Conservation (phyloP, 2,329 filamentous ascomycete genomes). For the Pseudogymnoascus sp. region DNA sequence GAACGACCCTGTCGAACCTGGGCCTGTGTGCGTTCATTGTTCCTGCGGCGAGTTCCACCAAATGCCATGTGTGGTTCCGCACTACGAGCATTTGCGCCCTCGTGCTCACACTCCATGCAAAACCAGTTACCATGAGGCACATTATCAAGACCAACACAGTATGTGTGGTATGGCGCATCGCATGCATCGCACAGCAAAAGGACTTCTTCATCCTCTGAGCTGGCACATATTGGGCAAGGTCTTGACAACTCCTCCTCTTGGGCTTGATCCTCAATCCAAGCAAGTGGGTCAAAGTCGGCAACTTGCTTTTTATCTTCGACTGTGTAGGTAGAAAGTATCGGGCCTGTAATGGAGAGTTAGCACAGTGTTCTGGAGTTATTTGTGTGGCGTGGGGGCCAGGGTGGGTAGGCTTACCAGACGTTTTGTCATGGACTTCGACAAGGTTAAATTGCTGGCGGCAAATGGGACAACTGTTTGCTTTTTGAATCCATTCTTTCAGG, state of each 20-base stretch:
- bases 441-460: slow-evolving; percentile 87
- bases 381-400: slow-evolving; percentile 11
- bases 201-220: slow-evolving; percentile 71
- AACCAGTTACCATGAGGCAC: slow-evolving; percentile 80
- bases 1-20: slow-evolving; percentile 42
- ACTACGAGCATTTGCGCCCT: slow-evolving; percentile 29
- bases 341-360: slow-evolving; percentile 35
- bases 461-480: slow-evolving; percentile 96
- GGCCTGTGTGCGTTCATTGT: slow-evolving; percentile 45
- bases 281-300: slow-evolving; percentile 75
- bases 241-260: slow-evolving; percentile 59
- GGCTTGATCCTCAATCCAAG: slow-evolving; percentile 66
- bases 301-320: slow-evolving; percentile 84
- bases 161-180: slow-evolving; percentile 81
- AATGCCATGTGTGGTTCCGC: slow-evolving; percentile 27
- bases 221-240: slow-evolving; percentile 79
- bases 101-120: slow-evolving; percentile 69
- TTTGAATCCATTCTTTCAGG: slow-evolving; percentile 87
- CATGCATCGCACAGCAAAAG: slow-evolving; percentile 88
- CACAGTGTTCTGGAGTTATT: slow-evolving; percentile 13
- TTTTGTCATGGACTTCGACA: slow-evolving; percentile 71
- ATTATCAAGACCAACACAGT: slow-evolving; percentile 75
- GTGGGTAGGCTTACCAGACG: slow-evolving; percentile 59
- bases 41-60: slow-evolving; percentile 21
- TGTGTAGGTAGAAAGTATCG: slow-evolving; percentile 47